Evolutionary conservation across 345 rosid genomes (phyloP), one percentile per base, ranked within the genome.

Genomic region (Acer negundo): DNA sequence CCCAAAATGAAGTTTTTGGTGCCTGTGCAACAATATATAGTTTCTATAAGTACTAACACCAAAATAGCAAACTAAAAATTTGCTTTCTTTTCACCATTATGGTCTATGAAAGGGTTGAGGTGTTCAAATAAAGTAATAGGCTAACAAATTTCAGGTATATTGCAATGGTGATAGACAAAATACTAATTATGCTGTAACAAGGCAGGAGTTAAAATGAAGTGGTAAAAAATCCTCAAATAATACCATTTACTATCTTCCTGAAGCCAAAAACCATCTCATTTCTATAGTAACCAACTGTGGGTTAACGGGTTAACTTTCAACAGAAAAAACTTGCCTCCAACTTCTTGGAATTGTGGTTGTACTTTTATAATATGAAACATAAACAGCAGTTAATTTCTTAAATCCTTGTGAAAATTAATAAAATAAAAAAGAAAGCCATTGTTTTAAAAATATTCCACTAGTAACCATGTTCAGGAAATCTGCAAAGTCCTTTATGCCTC

Each of bases 21-120:
- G 77, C 85, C 96, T 91, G 85, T 73, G 82, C 74, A 81, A 83
- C 59, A 67, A 67, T 28, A 68, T 22, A 47, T 58, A 70, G 15
- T 51, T 49, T 58, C 79, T 72, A 84, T 79, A 61, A 80, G 72
- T 53, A 62, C 28, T 71, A 53, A 17, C 71, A 64, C 20, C 28
- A 59, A 63, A 24, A 59, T 40, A 53, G 76, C 49, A 66, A 49
- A 55, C 74, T 42, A 44, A 12, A 55, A 3, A 55, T 28, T 13
- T 24, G 59, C 61, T 62, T 74, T 23, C 44, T 40, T 38, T 44
- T 42, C 53, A 22, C 62, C 53, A 38, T 23, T 23, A 73, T 51
- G 9, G 42, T 73, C 40, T 63, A 15, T 58, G 22, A 23, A 63
- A 31, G 47, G 6, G 35, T 66, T 20, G 24, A 0, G 38, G 38